A percentile compares a stretch with the other conserved stretches of the same genome.
These are phyloP conservation scores for Cyathus striatus DNA, from an alignment of 768 basidiomycete species.

Conservation along the genomic window DNA sequence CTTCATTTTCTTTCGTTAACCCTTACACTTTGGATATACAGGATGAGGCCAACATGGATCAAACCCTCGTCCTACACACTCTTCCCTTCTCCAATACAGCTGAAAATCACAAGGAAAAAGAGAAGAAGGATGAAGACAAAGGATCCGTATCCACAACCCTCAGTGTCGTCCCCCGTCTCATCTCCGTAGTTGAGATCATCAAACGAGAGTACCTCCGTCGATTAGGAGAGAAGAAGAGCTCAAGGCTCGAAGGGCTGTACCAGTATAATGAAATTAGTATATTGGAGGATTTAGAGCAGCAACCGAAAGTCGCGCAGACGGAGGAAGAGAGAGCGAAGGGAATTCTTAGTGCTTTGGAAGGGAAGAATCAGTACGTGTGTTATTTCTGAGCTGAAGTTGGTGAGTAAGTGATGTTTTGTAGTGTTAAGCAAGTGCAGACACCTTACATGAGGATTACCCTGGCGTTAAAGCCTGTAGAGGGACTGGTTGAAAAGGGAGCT, in stretches of 20 bases:
- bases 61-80: neutral
- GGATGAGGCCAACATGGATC: neutral
- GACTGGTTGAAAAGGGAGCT: conserved; percentile 33
- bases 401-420: too few relatives aligned
- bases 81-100: neutral
- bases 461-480: conserved; percentile 37
- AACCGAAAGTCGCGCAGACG: conserved; percentile 1
- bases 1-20: neutral
- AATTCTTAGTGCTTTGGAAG: conserved; percentile 42
- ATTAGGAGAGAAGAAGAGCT: conserved; percentile 35
- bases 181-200: conserved; percentile 79
- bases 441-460: conserved; percentile 73
- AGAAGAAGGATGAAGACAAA: neutral
- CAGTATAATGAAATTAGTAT: conserved; percentile 73
- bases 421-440: conserved; percentile 49
- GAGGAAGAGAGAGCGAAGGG: conserved; percentile 28
- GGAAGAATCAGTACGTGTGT: conserved; percentile 47
- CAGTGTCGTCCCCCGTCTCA: conserved; percentile 50
- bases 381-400: neutral
- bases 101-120: neutral
- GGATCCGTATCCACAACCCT: conserved; percentile 22
- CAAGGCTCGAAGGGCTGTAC: conserved; percentile 51
- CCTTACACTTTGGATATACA: neutral
- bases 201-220: conserved; percentile 72
- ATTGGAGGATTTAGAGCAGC: conserved; percentile 37